phyloP scores from a whole-genome alignment of 2,329 filamentous ascomycete genomes.

The Phyllosticta citribraziliensis region DNA sequence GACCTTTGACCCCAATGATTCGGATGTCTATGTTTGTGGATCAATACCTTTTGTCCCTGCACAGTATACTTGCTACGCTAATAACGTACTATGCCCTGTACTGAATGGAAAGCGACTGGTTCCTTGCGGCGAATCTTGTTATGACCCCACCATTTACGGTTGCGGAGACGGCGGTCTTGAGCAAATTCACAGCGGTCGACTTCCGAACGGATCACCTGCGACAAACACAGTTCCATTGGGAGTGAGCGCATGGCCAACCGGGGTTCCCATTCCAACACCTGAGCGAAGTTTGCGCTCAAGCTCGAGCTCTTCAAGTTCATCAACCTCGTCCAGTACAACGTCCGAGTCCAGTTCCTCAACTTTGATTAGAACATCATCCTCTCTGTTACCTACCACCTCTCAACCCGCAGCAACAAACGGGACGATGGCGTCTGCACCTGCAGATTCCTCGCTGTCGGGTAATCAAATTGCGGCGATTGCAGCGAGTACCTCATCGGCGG shows the following conservation, averaged over 20 bases:
- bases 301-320: neutral
- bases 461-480: slow-evolving; percentile 27
- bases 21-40: slow-evolving; percentile 1
- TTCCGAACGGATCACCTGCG: neutral
- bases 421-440: slow-evolving; percentile 1
- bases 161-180: slow-evolving; percentile 1
- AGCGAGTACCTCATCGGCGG: slow-evolving; percentile 22
- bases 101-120: neutral
- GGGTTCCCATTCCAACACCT: neutral
- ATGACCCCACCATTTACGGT: slow-evolving; percentile 1
- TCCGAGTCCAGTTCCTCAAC: slow-evolving; percentile 1
- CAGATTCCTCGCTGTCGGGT: slow-evolving; percentile 15
- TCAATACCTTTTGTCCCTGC: neutral
- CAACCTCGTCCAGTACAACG: neutral
- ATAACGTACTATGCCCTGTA: slow-evolving; percentile 1
- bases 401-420: neutral
- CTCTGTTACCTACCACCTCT: neutral
- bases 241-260: neutral
- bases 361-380: neutral
- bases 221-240: neutral
- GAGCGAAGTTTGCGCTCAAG: neutral
- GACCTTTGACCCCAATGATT: neutral
- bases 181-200: neutral
- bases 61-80: slow-evolving; percentile 7
- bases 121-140: slow-evolving; percentile 4